These are phyloP conservation scores for Phytopythium vexans DNA, from an alignment of 352 stramenopile genomes.

Conservation along the genomic window DNA sequence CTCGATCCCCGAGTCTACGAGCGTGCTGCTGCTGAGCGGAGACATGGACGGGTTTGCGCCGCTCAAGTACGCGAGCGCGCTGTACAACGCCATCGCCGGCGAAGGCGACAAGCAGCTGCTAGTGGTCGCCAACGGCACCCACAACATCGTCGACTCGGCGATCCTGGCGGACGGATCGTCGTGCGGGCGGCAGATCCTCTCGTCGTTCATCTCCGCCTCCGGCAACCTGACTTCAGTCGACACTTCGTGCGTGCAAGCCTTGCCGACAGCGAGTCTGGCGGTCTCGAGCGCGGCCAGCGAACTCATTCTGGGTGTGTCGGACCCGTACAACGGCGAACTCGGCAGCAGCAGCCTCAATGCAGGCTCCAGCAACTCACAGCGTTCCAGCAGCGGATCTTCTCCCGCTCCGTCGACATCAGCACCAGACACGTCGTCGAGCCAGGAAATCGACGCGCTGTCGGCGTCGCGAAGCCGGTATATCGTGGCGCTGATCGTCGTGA, in stretches of 20 bases:
- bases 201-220: slow-evolving; percentile 45
- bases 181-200: slow-evolving; percentile 48
- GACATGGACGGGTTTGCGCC: slow-evolving; percentile 41
- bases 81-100: slow-evolving; percentile 34
- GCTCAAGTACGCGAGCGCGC: slow-evolving; percentile 32
- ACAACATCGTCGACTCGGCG: slow-evolving; percentile 39
- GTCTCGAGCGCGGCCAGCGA: slow-evolving; percentile 28
- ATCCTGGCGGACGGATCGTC: slow-evolving; percentile 28
- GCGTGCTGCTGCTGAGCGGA: slow-evolving; percentile 53
- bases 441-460: slow-evolving; percentile 16
- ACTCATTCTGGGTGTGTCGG: slow-evolving; percentile 37
- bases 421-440: slow-evolving; percentile 14
- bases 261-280: slow-evolving; percentile 29
- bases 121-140: slow-evolving; percentile 26
- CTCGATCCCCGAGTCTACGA: slow-evolving; percentile 27
- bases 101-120: slow-evolving; percentile 42
- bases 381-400: slow-evolving; percentile 4
- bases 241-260: slow-evolving; percentile 39
- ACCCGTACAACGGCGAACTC: slow-evolving; percentile 47
- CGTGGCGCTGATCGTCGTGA: slow-evolving; percentile 28
- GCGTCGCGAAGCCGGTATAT: slow-evolving; percentile 21
- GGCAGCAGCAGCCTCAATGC: slow-evolving; percentile 3
- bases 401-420: slow-evolving; percentile 7
- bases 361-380: slow-evolving; percentile 8
- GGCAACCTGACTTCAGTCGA: slow-evolving; percentile 50